Evolutionary conservation across 768 basidiomycete species (phyloP), one percentile per base, ranked within the genome.

Genomic region (Lactifluus subvellereus): DNA sequence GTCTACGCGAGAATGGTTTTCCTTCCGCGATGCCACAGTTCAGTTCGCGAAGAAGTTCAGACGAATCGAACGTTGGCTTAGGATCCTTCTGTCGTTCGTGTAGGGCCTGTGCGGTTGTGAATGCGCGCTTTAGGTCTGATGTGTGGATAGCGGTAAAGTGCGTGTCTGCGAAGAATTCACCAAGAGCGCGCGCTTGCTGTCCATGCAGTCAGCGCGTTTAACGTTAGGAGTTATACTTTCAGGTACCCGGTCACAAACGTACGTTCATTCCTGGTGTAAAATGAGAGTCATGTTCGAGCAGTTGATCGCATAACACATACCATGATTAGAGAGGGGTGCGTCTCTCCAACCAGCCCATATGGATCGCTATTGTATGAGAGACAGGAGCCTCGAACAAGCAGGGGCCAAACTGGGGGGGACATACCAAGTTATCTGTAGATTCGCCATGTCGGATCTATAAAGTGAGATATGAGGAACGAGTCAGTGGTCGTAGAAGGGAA

Each of bases 291-390:
- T 14, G 42, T 8, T 37, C 27, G 18, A 48, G 11, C 0, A 7
- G 18, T 50, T 35, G n/a, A 1, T n/a, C 18, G 18, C 35, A 18
- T 2, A 16, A n/a, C 48, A 59, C 49, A 52, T 71, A 87, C 90
- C 90, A 69, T 91, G 87, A 66, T 86, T 88, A 20, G 86, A 85
- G 16, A 93, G 76, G 1, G 84, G 80, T 11, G 89, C 82, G 72
- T 93, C 88, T 63, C 77, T 80, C 80, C 85, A 87, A 6, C 90
- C 90, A 47, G 89, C 87, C 88, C 89, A 90, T 5, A 87, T 72
- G 32, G 72, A 66, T 65, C 70, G 76, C 82, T 63, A 16, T 18
- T n/a, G 6, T 48, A 48, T 48, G 57, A 38, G 22, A 53, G 6
- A 35, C 45, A 35, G 35, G 45, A 54, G 30, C n/a, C 7, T 6